A percentile compares a stretch with the other conserved stretches of the same genome.
These are phyloP conservation scores for Pelargonium exstipulatum DNA, from an alignment of 441 rosid species.

Conservation along the genomic window DNA sequence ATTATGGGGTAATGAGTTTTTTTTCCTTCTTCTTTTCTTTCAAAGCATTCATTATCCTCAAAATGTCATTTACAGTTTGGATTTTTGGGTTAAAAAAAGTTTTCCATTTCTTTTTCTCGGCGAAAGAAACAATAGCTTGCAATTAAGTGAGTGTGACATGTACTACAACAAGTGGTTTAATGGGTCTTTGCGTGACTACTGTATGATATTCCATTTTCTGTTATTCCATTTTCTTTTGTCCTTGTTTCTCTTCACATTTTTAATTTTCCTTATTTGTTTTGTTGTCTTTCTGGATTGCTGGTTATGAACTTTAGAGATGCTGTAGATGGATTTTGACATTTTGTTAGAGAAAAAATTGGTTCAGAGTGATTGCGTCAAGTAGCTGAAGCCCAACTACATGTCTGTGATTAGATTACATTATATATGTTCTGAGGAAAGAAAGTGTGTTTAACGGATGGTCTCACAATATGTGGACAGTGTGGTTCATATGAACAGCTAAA, in stretches of 20 bases:
- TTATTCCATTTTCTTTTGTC: not conserved
- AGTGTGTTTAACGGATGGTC: slow-evolving; percentile 13
- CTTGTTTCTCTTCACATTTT: slow-evolving; percentile 6
- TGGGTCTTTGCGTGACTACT: not conserved
- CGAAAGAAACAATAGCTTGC: not conserved
- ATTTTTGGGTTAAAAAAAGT: not conserved
- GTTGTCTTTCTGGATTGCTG: slow-evolving; percentile 30
- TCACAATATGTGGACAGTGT: slow-evolving; percentile 24
- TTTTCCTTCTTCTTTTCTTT: too few relatives aligned
- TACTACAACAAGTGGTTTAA: slow-evolving; percentile 2
- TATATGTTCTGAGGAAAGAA: too few relatives aligned
- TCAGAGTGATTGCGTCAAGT: slow-evolving; percentile 44
- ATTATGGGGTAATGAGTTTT: too few relatives aligned
- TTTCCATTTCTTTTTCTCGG: not conserved
- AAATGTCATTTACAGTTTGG: not conserved
- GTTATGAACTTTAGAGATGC: slow-evolving; percentile 43
- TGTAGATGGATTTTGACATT: slow-evolving; percentile 31
- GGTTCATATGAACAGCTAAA: slow-evolving; percentile 26
- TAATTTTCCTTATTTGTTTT: slow-evolving; percentile 20
- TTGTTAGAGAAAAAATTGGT: slow-evolving; percentile 37
- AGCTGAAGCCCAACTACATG: slow-evolving; percentile 41
- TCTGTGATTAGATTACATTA: slow-evolving; percentile 25
- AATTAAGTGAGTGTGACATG: not conserved
- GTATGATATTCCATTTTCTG: not conserved
- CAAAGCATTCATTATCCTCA: not conserved